Evolutionary conservation across 2,329 filamentous ascomycete species (phyloP), one percentile per base, ranked within the genome.

Genomic region (Apiospora phragmitis): DNA sequence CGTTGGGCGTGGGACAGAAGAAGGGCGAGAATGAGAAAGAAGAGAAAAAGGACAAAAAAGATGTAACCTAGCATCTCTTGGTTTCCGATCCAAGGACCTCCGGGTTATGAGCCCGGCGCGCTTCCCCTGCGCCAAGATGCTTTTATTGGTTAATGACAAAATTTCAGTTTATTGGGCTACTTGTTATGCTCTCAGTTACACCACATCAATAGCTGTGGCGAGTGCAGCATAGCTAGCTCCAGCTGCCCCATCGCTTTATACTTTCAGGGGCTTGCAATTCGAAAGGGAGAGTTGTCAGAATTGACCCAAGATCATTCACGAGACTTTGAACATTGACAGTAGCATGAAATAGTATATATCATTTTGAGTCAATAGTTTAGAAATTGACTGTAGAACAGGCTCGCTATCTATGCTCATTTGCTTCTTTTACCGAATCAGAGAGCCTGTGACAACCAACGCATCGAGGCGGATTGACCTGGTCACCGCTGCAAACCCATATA

Each of bases 31-130:
- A 4, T 45, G 3, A 6, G 0, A 11, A 26, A 21, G 24, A 24
- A 45, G 35, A 45, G 2, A n/a, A 67, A 11, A 62, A n/a, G 11
- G n/a, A 21, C 9, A 66, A 45, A 49, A 65, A 70, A 68, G 55
- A 66, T 6, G 55, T 7, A 35, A 26, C n/a, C 47, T 76, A 76
- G 75, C 75, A 75, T 70, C 71, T 72, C 71, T 75, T 71, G 71
- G 74, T 75, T 75, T 75, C 74, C 74, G 75, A 76, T 76, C 75
- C 68, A 71, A 75, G 71, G 75, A 72, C 75, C 75, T 76, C 74
- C 75, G 74, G 74, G 75, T 75, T 75, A 76, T 76, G 74, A 76
- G 74, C 75, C 75, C 75, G 74, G 75, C 74, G 75, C 74, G 75
- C 75, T 76, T 76, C 75, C 74, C 68, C 75, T 75, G 74, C 75